These are phyloP conservation scores for Peziza echinospora DNA, from an alignment of 495 filamentous ascomycete genomes.

Conservation along the genomic window DNA sequence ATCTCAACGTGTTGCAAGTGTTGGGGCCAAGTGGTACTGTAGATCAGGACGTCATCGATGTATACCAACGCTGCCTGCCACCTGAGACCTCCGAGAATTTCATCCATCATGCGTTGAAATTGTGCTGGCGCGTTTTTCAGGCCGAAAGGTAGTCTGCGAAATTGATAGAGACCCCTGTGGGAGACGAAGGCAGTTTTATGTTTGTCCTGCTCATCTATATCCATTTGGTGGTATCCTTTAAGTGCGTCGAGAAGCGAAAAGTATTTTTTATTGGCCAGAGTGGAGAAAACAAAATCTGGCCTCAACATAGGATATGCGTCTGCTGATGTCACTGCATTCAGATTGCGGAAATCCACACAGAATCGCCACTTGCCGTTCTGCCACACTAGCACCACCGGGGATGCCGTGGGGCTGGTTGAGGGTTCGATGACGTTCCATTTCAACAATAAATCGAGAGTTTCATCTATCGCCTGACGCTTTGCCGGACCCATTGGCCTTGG, in stretches of 20 bases:
- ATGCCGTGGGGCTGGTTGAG: no score
- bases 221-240: background rate
- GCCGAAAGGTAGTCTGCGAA: no score
- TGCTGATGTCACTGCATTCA: background rate
- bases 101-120: conserved; percentile 4
- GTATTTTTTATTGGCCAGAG: background rate
- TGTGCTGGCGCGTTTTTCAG: conserved; percentile 1
- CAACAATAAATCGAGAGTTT: no score
- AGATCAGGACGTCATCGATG: conserved; percentile 1
- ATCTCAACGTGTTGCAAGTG: background rate
- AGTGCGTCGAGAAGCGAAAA: background rate
- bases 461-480: no score
- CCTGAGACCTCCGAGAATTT: background rate
- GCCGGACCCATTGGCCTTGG: no score
- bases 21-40: background rate
- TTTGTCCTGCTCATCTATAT: background rate
- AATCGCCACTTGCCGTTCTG: conserved; percentile 3
- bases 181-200: background rate
- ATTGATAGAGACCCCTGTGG: background rate
- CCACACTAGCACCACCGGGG: conserved; percentile 2
- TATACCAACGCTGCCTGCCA: conserved; percentile 4
- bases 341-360: conserved; percentile 1
- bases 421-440: no score
- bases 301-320: background rate
- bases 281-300: background rate